These are phyloP conservation scores for Arabidopsis suecica DNA, from an alignment of 345 rosid genomes.

Conservation along the genomic window DNA sequence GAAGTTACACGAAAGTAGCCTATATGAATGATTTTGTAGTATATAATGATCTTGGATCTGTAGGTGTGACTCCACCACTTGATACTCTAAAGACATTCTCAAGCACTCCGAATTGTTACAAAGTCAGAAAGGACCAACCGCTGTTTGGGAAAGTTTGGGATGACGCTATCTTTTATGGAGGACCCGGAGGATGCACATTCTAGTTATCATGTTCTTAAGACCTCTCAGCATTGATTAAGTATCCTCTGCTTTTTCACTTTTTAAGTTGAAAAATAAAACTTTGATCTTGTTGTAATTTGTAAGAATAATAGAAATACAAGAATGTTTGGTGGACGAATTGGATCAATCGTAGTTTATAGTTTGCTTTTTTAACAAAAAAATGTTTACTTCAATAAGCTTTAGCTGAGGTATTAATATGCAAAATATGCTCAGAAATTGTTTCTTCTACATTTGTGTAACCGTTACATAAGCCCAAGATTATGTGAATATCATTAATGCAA, in stretches of 20 bases:
- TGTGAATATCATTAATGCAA: too few relatives aligned
- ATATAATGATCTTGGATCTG: neutral
- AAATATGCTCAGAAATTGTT: too few relatives aligned
- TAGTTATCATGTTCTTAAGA: conserved; percentile 2
- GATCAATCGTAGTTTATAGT: too few relatives aligned
- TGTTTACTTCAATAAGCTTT: too few relatives aligned
- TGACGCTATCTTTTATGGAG: conserved; percentile 23
- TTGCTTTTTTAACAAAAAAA: too few relatives aligned
- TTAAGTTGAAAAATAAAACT: neutral
- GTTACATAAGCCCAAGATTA: too few relatives aligned
- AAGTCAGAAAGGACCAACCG: neutral
- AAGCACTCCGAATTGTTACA: conserved; percentile 28
- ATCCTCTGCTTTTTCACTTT: too few relatives aligned
- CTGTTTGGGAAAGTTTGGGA: neutral
- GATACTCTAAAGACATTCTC: neutral
- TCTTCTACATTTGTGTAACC: too few relatives aligned
- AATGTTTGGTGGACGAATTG: too few relatives aligned
- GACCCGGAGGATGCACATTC: conserved; percentile 30
- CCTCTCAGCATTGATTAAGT: neutral
- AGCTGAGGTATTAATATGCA: too few relatives aligned
- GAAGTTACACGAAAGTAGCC: neutral
- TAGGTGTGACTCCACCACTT: neutral
- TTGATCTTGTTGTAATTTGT: too few relatives aligned
- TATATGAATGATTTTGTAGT: conserved; percentile 13
- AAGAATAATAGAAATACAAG: too few relatives aligned